Conservation (phyloP, 768 basidiomycete species). For the Hygrophoropsis aurantiaca region DNA sequence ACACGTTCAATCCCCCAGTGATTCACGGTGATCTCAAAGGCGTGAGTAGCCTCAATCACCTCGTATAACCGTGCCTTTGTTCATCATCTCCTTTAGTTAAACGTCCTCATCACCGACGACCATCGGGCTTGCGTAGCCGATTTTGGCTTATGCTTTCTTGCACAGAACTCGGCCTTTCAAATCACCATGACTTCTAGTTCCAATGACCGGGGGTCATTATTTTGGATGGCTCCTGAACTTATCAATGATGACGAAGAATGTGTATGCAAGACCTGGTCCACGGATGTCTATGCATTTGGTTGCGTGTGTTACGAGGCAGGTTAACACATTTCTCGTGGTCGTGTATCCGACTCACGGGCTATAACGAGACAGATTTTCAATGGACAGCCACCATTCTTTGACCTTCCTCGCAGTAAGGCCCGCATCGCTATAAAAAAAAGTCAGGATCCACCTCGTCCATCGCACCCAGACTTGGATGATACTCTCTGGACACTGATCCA, state of each 20-base stretch:
- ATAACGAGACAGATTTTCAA: constrained; percentile 26
- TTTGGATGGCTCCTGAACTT: constrained; percentile 13
- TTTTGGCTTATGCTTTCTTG: constrained; percentile 6
- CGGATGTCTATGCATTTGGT: constrained; percentile 13
- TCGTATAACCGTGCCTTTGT: too few species aligned
- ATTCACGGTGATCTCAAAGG: constrained; percentile 34
- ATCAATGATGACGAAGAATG: not conserved
- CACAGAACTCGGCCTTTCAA: constrained; percentile 4
- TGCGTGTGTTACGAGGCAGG: constrained; percentile 8
- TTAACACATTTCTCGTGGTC: not conserved
- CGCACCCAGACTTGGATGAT: constrained; percentile 24
- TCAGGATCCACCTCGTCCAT: constrained; percentile 14
- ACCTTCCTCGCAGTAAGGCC: constrained; percentile 16
- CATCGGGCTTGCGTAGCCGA: constrained; percentile 12
- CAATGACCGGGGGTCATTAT: constrained; percentile 6
- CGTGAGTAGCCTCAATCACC: constrained; percentile 10
- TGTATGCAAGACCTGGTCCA: not conserved
- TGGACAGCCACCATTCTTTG: constrained; percentile 23
- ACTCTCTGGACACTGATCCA: constrained; percentile 30
- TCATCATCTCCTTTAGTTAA: constrained; percentile 5
- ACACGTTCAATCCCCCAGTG: constrained; percentile 23
- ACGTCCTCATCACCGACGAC: constrained; percentile 11
- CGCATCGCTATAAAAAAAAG: constrained; percentile 12
- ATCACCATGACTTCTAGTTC: constrained; percentile 7
- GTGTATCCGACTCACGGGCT: not conserved